Evolutionary conservation across 1,284 basidiomycete genomes (phyloP), one percentile per base, ranked within the genome.

Genomic region (Ustilago xerochloae): DNA sequence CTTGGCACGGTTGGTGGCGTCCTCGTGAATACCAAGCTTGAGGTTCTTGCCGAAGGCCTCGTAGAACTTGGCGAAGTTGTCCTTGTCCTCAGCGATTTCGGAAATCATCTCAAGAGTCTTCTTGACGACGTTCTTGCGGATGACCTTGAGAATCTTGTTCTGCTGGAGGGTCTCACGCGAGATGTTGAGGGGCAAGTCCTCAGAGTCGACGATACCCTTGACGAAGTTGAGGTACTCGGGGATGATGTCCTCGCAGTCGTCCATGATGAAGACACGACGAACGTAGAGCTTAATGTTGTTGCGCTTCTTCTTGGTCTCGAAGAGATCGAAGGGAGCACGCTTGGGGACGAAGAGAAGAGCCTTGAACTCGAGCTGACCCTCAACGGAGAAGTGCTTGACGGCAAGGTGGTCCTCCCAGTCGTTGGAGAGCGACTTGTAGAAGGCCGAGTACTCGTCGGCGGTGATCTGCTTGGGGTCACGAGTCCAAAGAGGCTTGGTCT

Each of bases 241-340:
- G 85, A 99, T 98, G 85, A 99, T 88, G 84, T 99, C 97, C 88
- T 99, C 97, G 86, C 95, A 98, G 88, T 99, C 96, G 87, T 99
- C 96, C 93, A 97, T 97, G 89, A 99, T 99, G 89, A 99, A 99
- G 83, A 99, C 96, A 67, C 97, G 94, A 88, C 97, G 94, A 81
- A 99, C 97, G 86, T 99, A 99, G 86, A 99, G 94, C 89, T 99
- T 99, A 90, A 99, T 98, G 92, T 98, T 99, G 90, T 98, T 98
- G 85, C 96, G 93, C 91, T 99, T 99, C 93, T 99, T 99, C 92
- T 99, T 99, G 80, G 92, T 93, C 89, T 99, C 97, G 87, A 99
- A 99, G 86, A 99, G 91, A 85, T 99, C 97, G 87, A 99, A 99
- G 60, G 96, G 59, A 41, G 48, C 69, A 46, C 94, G 92, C 88